A percentile compares a stretch with the other conserved stretches of the same genome.
These are phyloP conservation scores for Phytophthora pseudosyringae DNA, from an alignment of 352 stramenopile genomes.

Conservation along the genomic window DNA sequence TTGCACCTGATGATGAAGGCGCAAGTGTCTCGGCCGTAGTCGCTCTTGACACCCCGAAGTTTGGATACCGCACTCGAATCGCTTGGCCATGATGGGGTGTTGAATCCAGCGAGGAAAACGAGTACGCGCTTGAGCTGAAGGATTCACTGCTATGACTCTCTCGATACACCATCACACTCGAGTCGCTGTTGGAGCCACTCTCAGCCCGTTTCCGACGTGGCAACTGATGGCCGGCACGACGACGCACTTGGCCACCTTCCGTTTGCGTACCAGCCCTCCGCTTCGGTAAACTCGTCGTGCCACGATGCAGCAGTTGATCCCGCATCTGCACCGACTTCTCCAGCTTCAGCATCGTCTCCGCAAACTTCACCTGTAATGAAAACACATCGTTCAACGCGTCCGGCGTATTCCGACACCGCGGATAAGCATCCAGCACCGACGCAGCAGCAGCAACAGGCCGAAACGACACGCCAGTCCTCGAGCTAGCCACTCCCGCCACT, in stretches of 20 bases:
- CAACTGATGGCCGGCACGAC: background rate
- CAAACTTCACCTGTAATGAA: conserved; percentile 69
- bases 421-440: conserved; percentile 12
- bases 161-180: conserved; percentile 32
- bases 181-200: conserved; percentile 22
- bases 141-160: conserved; percentile 33
- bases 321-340: conserved; percentile 71
- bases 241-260: background rate
- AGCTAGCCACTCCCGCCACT: conserved; percentile 5
- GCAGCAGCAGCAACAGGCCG: conserved; percentile 2
- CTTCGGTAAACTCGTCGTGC: conserved; percentile 7
- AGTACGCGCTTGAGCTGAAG: conserved; percentile 42
- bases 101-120: conserved; percentile 38
- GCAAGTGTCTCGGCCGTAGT: conserved; percentile 41
- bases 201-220: conserved; percentile 17
- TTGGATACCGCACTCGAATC: conserved; percentile 21
- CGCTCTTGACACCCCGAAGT: conserved; percentile 30
- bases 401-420: conserved; percentile 25
- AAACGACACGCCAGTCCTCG: conserved; percentile 16
- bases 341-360: conserved; percentile 74
- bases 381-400: conserved; percentile 71
- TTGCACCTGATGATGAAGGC: conserved; percentile 29
- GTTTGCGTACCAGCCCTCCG: background rate
- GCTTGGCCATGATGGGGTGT: conserved; percentile 11
- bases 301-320: conserved; percentile 53